phyloP scores from a whole-genome alignment of 2,329 filamentous ascomycete species.

The Karstenula rhodostoma region DNA sequence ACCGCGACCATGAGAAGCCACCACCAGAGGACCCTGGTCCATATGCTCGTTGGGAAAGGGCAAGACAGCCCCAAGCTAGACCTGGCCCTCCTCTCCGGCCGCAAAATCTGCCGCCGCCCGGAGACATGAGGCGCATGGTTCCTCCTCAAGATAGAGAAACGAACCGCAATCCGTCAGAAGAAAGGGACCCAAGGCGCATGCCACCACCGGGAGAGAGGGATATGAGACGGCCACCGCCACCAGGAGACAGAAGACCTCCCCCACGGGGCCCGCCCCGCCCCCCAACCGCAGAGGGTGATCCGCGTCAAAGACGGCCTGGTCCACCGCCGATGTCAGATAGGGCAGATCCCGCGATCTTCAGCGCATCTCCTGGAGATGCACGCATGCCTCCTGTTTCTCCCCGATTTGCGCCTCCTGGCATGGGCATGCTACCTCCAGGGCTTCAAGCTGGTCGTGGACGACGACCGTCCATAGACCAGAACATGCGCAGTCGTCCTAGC shows the following conservation, averaged over 20 bases:
- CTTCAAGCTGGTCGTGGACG: slow-evolving; percentile 32
- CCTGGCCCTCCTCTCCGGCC: slow-evolving; percentile 13
- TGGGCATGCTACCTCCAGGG: slow-evolving; percentile 34
- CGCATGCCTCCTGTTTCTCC: slow-evolving; percentile 14
- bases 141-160: slow-evolving; percentile 17
- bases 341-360: slow-evolving; percentile 10
- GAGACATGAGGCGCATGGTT: slow-evolving; percentile 18
- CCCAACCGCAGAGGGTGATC: slow-evolving; percentile 19
- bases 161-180: slow-evolving; percentile 6
- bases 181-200: slow-evolving; percentile 17
- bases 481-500: slow-evolving; percentile 45
- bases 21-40: slow-evolving; percentile 17
- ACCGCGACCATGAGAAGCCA: neutral
- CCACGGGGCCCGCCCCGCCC: slow-evolving; percentile 23
- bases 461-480: slow-evolving; percentile 45
- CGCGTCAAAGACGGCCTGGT: slow-evolving; percentile 15
- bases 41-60: slow-evolving; percentile 9
- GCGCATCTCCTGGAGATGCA: slow-evolving; percentile 14
- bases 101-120: slow-evolving; percentile 17
- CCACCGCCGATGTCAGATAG: slow-evolving; percentile 18
- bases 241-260: slow-evolving; percentile 26
- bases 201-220: slow-evolving; percentile 19
- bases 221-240: slow-evolving; percentile 24
- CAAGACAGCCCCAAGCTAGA: slow-evolving; percentile 3
- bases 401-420: slow-evolving; percentile 17